Evolutionary conservation across 371 early-diverging fungal genomes (phyloP), one percentile per base, ranked within the genome.

Genomic region (Mortierella sp.): DNA sequence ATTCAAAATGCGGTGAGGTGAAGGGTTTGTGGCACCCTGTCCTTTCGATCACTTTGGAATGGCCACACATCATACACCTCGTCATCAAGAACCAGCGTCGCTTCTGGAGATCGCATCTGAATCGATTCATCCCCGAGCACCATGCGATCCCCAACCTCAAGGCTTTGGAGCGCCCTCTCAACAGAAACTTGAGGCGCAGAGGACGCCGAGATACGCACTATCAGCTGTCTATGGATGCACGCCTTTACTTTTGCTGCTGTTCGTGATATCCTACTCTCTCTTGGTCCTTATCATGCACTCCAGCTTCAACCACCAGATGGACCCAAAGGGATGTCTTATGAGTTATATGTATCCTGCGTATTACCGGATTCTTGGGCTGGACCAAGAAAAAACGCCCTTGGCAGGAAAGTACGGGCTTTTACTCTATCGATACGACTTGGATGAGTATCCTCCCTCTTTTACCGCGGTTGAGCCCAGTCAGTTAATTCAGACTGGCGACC

Each of bases 331-430:
- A 2, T 97, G 97, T 80, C 81, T 86, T 45, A 89, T 90, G 85
- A 92, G 90, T 41, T 94, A 89, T 58, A 95, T 95, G 90, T 84
- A 88, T 38, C 96, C 96, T 26, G 79, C 72, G 24, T 95, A 89
- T 67, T 82, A 91, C 16, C 84, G 82, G 66, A 87, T 91, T 61
- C 71, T 80, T 14, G 84, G 81, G 10, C 88, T 92, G 67, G 89
- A 89, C 63, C 82, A 83, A 46, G 83, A 82, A 61, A 84, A 88
- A 83, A 89, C 92, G 12, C 78, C 85, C 28, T 86, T 90, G 64
- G 87, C 93, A 5, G 83, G 85, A 45, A 95, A 94, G 72, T 96
- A 96, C 80, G 79, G 82, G 21, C 82, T 96, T 5, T 88, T 91
- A 59, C 78, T 94, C 51, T 96, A 94, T 68, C 82, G 93, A 47